Conservation (phyloP, 306 rosid species). For the Corylus americana region DNA sequence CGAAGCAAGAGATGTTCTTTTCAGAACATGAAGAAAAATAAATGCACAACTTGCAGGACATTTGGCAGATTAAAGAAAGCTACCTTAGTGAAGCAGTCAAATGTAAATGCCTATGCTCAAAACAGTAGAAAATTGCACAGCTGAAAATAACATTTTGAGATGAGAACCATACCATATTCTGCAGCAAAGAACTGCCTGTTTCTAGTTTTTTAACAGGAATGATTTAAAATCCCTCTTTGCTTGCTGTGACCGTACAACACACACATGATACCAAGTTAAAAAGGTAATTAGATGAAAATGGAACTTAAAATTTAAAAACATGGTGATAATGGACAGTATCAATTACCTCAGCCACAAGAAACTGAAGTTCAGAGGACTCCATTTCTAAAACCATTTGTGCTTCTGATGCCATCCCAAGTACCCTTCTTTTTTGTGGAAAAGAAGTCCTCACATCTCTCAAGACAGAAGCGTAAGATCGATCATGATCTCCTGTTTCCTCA, state of each 20-base stretch:
- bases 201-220: slow-evolving; percentile 27
- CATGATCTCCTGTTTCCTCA: not conserved
- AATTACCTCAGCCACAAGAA: slow-evolving; percentile 36
- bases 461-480: not conserved
- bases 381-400: slow-evolving; percentile 15
- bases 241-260: slow-evolving; percentile 22
- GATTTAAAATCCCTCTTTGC: slow-evolving; percentile 41
- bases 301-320: not conserved
- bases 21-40: not conserved
- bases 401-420: not conserved
- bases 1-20: not conserved
- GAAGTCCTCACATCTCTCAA: not conserved
- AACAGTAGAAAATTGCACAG: not conserved
- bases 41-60: not conserved
- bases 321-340: not conserved
- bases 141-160: not conserved
- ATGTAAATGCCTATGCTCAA: not conserved
- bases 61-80: not conserved
- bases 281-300: not conserved
- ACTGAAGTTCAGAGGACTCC: slow-evolving; percentile 16
- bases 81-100: not conserved
- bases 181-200: slow-evolving; percentile 40
- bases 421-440: not conserved
- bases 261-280: slow-evolving; percentile 12
- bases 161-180: slow-evolving; percentile 43